These are phyloP conservation scores for Yamadazyma kanchanaburiensis DNA, from an alignment of 1,139 yeast species.

Conservation along the genomic window DNA sequence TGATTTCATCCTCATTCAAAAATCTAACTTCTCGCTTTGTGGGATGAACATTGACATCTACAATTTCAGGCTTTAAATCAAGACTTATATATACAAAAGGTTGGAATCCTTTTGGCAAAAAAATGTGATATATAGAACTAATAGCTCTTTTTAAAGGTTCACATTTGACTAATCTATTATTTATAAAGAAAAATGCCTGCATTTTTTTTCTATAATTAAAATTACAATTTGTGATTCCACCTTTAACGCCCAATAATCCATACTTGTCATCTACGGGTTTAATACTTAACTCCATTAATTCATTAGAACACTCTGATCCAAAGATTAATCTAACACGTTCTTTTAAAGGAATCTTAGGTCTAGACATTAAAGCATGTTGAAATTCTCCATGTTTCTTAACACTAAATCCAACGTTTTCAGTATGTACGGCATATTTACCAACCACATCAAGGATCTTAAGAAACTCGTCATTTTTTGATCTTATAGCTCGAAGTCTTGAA, in stretches of 20 bases:
- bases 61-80: constrained; percentile 58
- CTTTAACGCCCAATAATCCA: constrained; percentile 53
- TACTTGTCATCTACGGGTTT: constrained; percentile 16
- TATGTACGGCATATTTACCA: constrained; percentile 80
- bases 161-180: constrained; percentile 76
- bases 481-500: constrained; percentile 65
- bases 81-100: constrained; percentile 78
- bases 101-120: constrained; percentile 74
- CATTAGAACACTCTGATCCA: constrained; percentile 69
- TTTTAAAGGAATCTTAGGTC: constrained; percentile 42
- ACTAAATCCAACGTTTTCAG: constrained; percentile 65
- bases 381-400: constrained; percentile 77
- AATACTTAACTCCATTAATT: constrained; percentile 48
- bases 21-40: constrained; percentile 92
- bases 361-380: constrained; percentile 52
- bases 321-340: constrained; percentile 75
- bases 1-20: constrained; percentile 80
- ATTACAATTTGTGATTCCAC: constrained; percentile 70
- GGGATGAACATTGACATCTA: constrained; percentile 95
- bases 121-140: constrained; percentile 57
- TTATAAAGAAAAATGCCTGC: constrained; percentile 78
- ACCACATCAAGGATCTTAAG: constrained; percentile 76
- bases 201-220: constrained; percentile 64
- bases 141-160: constrained; percentile 77
- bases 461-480: constrained; percentile 71